Percentiles rank a stretch among this genome's conserved stretches.
These are phyloP conservation scores for Cyberlindnera mycetangii DNA, from an alignment of 805 yeast species.

Conservation along the genomic window DNA sequence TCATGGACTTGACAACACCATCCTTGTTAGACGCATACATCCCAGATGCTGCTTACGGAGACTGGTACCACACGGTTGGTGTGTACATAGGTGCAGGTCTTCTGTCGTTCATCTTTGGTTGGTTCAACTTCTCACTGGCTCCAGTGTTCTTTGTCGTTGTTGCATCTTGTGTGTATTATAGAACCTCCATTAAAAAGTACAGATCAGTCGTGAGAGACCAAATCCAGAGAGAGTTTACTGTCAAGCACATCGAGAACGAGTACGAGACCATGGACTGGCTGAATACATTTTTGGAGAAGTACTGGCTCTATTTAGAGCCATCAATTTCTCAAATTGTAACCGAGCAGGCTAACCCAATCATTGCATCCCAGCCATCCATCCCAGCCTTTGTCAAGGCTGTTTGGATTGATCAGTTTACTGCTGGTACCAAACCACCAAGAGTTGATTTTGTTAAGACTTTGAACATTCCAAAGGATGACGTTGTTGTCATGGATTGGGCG, in stretches of 20 bases:
- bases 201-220: conserved; percentile 71
- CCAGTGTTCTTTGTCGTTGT: conserved; percentile 74
- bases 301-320: conserved; percentile 92
- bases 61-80: conserved; percentile 93
- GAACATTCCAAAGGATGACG: conserved; percentile 85
- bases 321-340: conserved; percentile 80
- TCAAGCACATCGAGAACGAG: conserved; percentile 79
- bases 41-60: conserved; percentile 80
- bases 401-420: conserved; percentile 85
- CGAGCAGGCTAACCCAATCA: conserved; percentile 78
- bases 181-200: conserved; percentile 80
- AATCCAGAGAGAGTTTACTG: conserved; percentile 82
- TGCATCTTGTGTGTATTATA: conserved; percentile 63
- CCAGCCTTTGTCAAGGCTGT: conserved; percentile 83
- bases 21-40: conserved; percentile 74
- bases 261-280: conserved; percentile 96
- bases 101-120: conserved; percentile 76
- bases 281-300: conserved; percentile 82
- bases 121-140: conserved; percentile 71
- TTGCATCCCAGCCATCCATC: conserved; percentile 69
- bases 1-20: conserved; percentile 66
- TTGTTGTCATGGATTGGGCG: conserved; percentile 98
- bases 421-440: conserved; percentile 95
- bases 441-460: conserved; percentile 86
- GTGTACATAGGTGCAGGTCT: conserved; percentile 64